Evolutionary conservation across 208 protist genomes (phyloP).

Genomic region (Trypanosoma vivax): DNA sequence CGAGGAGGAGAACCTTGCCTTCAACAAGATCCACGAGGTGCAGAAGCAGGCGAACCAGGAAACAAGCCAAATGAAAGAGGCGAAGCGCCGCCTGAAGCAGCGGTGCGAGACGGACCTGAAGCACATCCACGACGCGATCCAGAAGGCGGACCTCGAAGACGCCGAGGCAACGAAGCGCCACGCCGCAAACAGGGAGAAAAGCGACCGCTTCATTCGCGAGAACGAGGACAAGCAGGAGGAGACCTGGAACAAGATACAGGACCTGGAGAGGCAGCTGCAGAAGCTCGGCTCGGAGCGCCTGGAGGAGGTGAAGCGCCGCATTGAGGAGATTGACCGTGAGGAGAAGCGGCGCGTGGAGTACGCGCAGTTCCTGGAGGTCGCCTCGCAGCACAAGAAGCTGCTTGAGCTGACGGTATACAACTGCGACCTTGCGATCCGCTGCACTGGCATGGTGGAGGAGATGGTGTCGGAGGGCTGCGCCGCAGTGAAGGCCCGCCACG

Average conservation of each 20-base stretch:
- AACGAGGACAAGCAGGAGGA: constrained; percentile 5
- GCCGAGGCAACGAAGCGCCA: constrained; percentile 23
- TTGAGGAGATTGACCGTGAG: constrained; percentile 5
- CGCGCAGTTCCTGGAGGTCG: constrained; percentile 4
- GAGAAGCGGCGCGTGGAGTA: constrained; percentile 5
- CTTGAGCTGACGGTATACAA: constrained; percentile 3
- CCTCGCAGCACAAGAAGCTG: constrained; percentile 5
- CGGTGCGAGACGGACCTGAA: constrained; percentile 6
- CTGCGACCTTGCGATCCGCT: constrained; percentile 4
- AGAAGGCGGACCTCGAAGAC: constrained; percentile 37
- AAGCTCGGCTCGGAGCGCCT: constrained; percentile 2
- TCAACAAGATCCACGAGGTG: constrained; percentile 6
- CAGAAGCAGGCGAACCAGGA: constrained; percentile 7
- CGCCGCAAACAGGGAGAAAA: not conserved
- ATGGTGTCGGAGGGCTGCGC: not conserved
- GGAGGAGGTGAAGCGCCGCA: constrained; percentile 1
- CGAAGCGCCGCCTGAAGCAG: constrained; percentile 6
- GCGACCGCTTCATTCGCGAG: constrained; percentile 3
- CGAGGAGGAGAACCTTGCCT: constrained; percentile 4
- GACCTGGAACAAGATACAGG: constrained; percentile 5
- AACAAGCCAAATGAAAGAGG: constrained; percentile 4
- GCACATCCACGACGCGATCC: constrained; percentile 37
- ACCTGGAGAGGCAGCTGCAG: constrained; percentile 5
- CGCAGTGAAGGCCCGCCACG: constrained; percentile 5
- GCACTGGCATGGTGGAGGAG: constrained; percentile 3